A percentile compares a stretch with the other conserved stretches of the same genome.
These are phyloP conservation scores for Aspergillus ustus DNA, from an alignment of 2,329 filamentous ascomycete genomes.

Conservation along the genomic window DNA sequence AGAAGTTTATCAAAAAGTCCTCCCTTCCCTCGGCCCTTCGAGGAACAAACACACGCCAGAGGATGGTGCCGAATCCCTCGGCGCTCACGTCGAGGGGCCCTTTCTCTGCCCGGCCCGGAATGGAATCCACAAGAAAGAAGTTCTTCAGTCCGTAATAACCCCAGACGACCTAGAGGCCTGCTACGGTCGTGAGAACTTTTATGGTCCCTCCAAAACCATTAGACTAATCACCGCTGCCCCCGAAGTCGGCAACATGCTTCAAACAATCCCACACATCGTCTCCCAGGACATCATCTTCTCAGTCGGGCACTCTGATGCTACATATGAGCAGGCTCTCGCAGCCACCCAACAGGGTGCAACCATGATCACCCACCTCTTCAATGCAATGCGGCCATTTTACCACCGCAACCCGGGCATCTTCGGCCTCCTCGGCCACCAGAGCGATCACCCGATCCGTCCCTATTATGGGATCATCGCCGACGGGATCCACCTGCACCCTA, in stretches of 20 bases:
- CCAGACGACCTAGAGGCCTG: conserved; percentile 60
- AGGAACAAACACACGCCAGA: conserved; percentile 61
- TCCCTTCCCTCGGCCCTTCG: conserved; percentile 78
- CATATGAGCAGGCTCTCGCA: conserved; percentile 76
- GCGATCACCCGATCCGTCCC: conserved; percentile 58
- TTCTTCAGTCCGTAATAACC: conserved; percentile 67
- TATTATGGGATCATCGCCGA: conserved; percentile 91
- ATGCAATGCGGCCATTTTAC: conserved; percentile 88
- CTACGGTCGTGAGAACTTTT: conserved; percentile 72
- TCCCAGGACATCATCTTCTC: conserved; percentile 73
- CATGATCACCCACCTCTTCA: conserved; percentile 94
- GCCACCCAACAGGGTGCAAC: conserved; percentile 76
- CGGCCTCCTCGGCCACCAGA: conserved; percentile 72
- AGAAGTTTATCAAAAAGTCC: conserved; percentile 80
- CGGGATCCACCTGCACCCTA: conserved; percentile 87
- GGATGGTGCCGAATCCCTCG: conserved; percentile 82
- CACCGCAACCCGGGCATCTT: conserved; percentile 92
- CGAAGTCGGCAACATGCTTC: conserved; percentile 73
- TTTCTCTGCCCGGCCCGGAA: conserved; percentile 85
- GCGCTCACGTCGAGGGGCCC: conserved; percentile 88
- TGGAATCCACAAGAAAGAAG: conserved; percentile 78
- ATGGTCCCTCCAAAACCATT: conserved; percentile 48
- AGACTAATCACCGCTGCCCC: conserved; percentile 87
- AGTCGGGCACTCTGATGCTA: conserved; percentile 85
- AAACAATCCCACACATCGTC: conserved; percentile 69